Conservation (phyloP, 1,284 basidiomycete species). For the Heterobasidion irregulare region DNA sequence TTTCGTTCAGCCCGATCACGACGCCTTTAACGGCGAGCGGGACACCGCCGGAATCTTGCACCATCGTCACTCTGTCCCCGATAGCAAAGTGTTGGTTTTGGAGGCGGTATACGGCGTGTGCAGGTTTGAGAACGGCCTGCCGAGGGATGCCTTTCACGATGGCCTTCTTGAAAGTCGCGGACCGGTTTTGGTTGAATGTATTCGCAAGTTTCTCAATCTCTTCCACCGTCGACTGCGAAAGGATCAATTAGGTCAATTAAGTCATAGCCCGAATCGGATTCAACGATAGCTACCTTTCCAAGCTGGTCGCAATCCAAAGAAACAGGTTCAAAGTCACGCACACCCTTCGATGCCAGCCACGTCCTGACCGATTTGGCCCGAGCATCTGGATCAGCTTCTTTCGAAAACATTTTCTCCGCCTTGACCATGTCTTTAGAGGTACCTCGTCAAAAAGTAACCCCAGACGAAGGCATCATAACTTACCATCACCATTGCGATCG, state of each 20-base stretch:
- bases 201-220: conserved; percentile 77
- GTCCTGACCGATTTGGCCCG: conserved; percentile 71
- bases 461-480: conserved; percentile 12
- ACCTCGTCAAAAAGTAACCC: background rate
- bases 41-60: conserved; percentile 91
- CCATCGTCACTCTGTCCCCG: conserved; percentile 96
- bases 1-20: conserved; percentile 82
- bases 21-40: conserved; percentile 90
- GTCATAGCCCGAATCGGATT: conserved; percentile 3
- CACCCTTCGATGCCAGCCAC: conserved; percentile 86
- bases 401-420: conserved; percentile 67
- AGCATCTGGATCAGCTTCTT: conserved; percentile 53
- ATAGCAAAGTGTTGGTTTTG: conserved; percentile 87
- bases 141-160: conserved; percentile 89
- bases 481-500: conserved; percentile 64
- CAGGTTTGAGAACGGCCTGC: conserved; percentile 91
- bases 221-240: conserved; percentile 57
- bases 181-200: conserved; percentile 52
- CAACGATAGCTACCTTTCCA: conserved; percentile 52
- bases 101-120: conserved; percentile 84
- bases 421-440: conserved; percentile 55
- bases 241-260: background rate
- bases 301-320: conserved; percentile 90
- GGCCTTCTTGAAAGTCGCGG: conserved; percentile 74
- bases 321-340: conserved; percentile 88